These are phyloP conservation scores for Rubroboletus satanas DNA, from an alignment of 768 basidiomycete species.

Conservation along the genomic window DNA sequence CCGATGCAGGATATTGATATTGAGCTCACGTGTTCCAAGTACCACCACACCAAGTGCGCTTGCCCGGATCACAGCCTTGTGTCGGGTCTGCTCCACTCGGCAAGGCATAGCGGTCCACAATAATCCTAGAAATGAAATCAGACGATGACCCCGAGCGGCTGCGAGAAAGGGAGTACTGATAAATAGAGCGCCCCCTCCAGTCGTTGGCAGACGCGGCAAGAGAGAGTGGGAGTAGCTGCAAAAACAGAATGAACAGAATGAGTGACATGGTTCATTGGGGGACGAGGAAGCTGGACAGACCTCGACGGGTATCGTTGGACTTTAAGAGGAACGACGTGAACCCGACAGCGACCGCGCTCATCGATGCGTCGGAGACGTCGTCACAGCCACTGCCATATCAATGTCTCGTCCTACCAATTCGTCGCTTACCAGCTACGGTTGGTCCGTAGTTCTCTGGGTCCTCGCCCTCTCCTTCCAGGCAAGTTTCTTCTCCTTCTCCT, in stretches of 20 bases:
- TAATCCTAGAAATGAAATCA: not conserved
- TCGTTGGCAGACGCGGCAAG: constrained; percentile 11
- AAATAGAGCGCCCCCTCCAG: constrained; percentile 16
- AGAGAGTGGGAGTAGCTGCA: not conserved
- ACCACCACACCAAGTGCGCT: constrained; percentile 17
- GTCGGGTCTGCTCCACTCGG: constrained; percentile 7
- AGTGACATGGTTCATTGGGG: constrained; percentile 1
- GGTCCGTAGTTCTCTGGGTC: constrained; percentile 65
- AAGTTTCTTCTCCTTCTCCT: constrained; percentile 1
- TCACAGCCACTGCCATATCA: constrained; percentile 1
- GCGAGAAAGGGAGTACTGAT: constrained; percentile 2
- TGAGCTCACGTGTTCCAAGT: constrained; percentile 10
- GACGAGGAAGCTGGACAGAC: not conserved
- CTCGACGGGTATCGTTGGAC: not conserved
- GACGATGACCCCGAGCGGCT: not conserved
- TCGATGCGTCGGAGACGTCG: not conserved
- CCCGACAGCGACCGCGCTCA: not conserved
- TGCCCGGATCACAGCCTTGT: constrained; percentile 4
- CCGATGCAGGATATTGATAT: no score
- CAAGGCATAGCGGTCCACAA: constrained; percentile 14
- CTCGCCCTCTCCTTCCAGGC: constrained; percentile 57
- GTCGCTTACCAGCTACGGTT: constrained; percentile 59
- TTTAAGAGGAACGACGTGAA: not conserved
- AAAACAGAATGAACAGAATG: not conserved
- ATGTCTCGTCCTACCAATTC: constrained; percentile 19